These are phyloP conservation scores for Leccinum fallax DNA, from an alignment of 1,284 basidiomycete genomes.

Conservation along the genomic window DNA sequence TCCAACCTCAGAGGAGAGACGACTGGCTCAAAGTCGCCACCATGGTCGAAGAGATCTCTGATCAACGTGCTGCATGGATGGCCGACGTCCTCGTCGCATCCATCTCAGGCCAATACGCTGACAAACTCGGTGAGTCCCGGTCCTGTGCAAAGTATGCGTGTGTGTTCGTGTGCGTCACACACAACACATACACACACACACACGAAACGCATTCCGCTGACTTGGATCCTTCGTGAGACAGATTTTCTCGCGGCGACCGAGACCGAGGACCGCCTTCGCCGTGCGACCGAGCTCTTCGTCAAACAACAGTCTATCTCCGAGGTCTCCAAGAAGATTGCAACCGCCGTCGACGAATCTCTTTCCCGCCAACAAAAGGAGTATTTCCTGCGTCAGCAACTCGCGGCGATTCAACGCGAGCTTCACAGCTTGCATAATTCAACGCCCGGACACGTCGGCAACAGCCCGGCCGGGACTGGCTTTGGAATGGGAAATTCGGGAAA, in stretches of 20 bases:
- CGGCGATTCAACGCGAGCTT: conserved; percentile 87
- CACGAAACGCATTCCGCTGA: conserved; percentile 7
- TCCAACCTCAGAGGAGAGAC: conserved; percentile 57
- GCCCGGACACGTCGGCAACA: conserved; percentile 17
- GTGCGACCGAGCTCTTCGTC: conserved; percentile 66
- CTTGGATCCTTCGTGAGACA: conserved; percentile 37
- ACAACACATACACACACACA: background rate
- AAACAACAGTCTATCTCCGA: conserved; percentile 76
- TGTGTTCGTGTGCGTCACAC: background rate
- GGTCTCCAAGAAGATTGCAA: conserved; percentile 74
- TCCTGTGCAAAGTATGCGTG: background rate
- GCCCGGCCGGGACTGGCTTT: conserved; percentile 16
- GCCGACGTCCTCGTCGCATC: conserved; percentile 71
- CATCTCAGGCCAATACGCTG: conserved; percentile 62
- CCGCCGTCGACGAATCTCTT: conserved; percentile 75
- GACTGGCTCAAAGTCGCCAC: conserved; percentile 63
- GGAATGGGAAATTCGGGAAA: conserved; percentile 13
- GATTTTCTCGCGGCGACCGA: conserved; percentile 62
- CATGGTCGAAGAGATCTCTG: conserved; percentile 65
- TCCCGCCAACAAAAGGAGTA: conserved; percentile 84
- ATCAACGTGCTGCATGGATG: conserved; percentile 65
- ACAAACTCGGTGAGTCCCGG: conserved; percentile 62
- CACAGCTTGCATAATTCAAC: conserved; percentile 52
- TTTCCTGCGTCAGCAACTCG: conserved; percentile 84
- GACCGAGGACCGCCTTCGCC: conserved; percentile 59